Evolutionary conservation across 192 early-diverging fungal species (phyloP).

Genomic region (Coemansia sp.): DNA sequence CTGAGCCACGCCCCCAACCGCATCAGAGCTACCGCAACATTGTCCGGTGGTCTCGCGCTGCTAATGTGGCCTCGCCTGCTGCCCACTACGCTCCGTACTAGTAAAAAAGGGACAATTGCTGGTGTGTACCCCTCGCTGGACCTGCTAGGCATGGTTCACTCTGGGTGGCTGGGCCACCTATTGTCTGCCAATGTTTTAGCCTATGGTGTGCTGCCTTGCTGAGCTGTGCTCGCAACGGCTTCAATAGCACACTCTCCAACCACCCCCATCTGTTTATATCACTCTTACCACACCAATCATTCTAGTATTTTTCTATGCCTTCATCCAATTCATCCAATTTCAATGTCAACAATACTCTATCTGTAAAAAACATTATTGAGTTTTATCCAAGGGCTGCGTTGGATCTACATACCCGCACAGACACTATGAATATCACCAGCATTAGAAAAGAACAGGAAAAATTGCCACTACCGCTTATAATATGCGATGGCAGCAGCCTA

Average conservation of each 20-base stretch:
- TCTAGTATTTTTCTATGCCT: constrained; percentile 5
- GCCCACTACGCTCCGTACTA: constrained; percentile 22
- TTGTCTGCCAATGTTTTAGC: not conserved
- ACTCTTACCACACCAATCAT: not conserved
- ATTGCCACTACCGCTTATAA: too few species aligned
- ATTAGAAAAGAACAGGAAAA: too few species aligned
- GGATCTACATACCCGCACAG: constrained; percentile 6
- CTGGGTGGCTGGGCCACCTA: not conserved
- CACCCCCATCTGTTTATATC: constrained; percentile 10
- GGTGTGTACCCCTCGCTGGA: too few species aligned
- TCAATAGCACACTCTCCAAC: not conserved
- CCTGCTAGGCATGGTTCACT: not conserved
- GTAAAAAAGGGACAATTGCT: constrained; percentile 7
- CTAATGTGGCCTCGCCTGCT: constrained; percentile 4
- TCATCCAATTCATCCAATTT: too few species aligned
- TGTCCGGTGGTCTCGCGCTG: constrained; percentile 6
- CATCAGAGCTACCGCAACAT: constrained; percentile 12
- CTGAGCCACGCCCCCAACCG: constrained; percentile 2
- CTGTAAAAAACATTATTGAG: not conserved
- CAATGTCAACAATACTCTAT: too few species aligned
- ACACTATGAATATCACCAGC: too few species aligned
- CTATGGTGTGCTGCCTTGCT: not conserved
- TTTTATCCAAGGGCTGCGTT: not conserved
- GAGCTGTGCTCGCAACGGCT: constrained; percentile 2
- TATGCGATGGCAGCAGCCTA: not conserved